phyloP scores from a whole-genome alignment of 495 filamentous ascomycete species.

The Trichoderma erinaceum region DNA sequence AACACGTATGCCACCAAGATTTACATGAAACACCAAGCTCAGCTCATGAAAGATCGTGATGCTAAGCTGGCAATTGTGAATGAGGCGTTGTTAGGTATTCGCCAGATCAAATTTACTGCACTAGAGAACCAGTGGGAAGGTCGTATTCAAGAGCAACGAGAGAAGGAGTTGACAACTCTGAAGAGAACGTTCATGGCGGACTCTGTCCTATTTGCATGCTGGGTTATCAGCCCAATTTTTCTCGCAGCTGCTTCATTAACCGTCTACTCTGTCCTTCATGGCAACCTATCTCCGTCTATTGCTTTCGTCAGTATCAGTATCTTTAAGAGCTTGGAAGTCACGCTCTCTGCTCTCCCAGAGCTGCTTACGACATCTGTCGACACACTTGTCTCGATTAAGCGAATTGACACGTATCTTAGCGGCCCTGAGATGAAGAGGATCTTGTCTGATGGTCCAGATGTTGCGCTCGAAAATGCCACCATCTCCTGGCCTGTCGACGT shows the following conservation, averaged over 20 bases:
- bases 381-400: constrained; percentile 64
- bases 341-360: constrained; percentile 65
- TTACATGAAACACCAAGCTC: constrained; percentile 60
- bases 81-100: constrained; percentile 75
- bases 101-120: constrained; percentile 85
- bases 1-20: constrained; percentile 64
- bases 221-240: constrained; percentile 70
- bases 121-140: constrained; percentile 73
- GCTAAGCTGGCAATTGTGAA: constrained; percentile 71
- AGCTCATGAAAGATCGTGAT: constrained; percentile 74
- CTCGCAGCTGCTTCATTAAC: constrained; percentile 66
- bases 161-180: constrained; percentile 57
- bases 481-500: constrained; percentile 69
- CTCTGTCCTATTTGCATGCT: constrained; percentile 52
- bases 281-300: constrained; percentile 60
- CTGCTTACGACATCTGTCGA: constrained; percentile 64
- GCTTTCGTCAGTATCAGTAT: constrained; percentile 77
- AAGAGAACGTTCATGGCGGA: constrained; percentile 62
- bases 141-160: constrained; percentile 60
- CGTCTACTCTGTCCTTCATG: constrained; percentile 58
- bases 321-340: constrained; percentile 65
- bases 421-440: constrained; percentile 58
- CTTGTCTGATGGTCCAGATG: constrained; percentile 48
- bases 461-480: constrained; percentile 62
- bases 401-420: constrained; percentile 66